These are phyloP conservation scores for Chalciporus sp. DNA, from an alignment of 1,284 basidiomycete genomes.

Conservation along the genomic window DNA sequence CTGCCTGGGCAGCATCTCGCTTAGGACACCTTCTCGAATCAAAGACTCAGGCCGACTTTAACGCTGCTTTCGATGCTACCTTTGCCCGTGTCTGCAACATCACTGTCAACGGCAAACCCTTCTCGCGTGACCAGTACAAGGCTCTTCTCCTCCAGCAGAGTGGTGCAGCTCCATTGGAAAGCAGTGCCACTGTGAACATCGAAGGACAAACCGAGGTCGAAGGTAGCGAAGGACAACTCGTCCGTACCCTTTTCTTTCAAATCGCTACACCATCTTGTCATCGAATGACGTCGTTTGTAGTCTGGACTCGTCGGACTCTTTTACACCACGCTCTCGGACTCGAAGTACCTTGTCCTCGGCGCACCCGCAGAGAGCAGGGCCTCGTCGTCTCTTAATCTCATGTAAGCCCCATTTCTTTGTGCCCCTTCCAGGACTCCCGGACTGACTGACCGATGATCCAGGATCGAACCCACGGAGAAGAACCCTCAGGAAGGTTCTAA, in stretches of 20 bases:
- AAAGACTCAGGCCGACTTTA: slow-evolving; percentile 33
- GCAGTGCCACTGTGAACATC: slow-evolving; percentile 22
- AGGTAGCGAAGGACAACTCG: slow-evolving; percentile 29
- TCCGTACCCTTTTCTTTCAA: slow-evolving; percentile 5
- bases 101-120: slow-evolving; percentile 37
- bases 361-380: slow-evolving; percentile 22
- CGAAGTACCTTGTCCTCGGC: slow-evolving; percentile 33
- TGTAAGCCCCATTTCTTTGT: slow-evolving; percentile 14
- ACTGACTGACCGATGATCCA: slow-evolving; percentile 12
- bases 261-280: no score
- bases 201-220: slow-evolving; percentile 32
- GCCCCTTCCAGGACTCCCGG: background rate
- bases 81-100: slow-evolving; percentile 35
- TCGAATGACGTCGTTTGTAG: slow-evolving; percentile 7
- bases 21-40: slow-evolving; percentile 30
- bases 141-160: slow-evolving; percentile 29
- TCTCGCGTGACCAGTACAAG: slow-evolving; percentile 32
- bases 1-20: slow-evolving; percentile 26
- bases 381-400: slow-evolving; percentile 30
- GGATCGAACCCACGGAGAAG: slow-evolving; percentile 34
- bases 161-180: slow-evolving; percentile 20
- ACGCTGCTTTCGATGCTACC: slow-evolving; percentile 37
- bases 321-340: slow-evolving; percentile 33
- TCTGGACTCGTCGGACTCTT: slow-evolving; percentile 34
- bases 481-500: slow-evolving; percentile 17